These are phyloP conservation scores for Dactylorhiza incarnata DNA, from an alignment of 106 monocot species.

Conservation along the genomic window DNA sequence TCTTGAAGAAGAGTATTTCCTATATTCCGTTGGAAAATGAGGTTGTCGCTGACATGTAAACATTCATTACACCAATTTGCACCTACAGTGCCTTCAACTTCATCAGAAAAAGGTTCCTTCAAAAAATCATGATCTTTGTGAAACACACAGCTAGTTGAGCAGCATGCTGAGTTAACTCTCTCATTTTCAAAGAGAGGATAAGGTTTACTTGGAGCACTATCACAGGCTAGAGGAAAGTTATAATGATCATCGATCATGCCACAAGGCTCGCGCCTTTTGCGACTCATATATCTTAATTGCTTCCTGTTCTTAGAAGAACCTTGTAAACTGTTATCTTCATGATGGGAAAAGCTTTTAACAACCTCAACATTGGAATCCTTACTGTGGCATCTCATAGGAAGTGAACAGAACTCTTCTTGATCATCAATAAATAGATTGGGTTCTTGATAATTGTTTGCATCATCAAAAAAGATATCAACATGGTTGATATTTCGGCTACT, in stretches of 20 bases:
- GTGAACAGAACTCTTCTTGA: conserved; percentile 2
- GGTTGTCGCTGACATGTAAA: background rate
- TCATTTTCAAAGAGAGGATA: conserved; percentile 20
- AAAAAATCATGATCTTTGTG: conserved; percentile 1
- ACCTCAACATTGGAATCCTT: conserved; percentile 4
- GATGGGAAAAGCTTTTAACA: conserved; percentile 3
- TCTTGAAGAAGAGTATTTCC: conserved; percentile 6
- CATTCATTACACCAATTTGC: background rate
- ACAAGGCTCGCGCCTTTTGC: conserved; percentile 2
- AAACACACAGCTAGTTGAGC: conserved; percentile 16
- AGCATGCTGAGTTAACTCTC: background rate
- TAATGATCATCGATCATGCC: conserved; percentile 5
- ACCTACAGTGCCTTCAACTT: background rate
- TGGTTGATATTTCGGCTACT: background rate
- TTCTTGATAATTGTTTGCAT: conserved; percentile 18
- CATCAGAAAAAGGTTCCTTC: conserved; percentile 3
- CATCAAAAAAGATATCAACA: conserved; percentile 15
- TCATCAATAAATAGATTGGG: conserved; percentile 15
- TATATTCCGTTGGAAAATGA: background rate
- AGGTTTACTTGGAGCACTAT: conserved; percentile 2
- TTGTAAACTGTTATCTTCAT: conserved; percentile 1
- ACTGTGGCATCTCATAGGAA: conserved; percentile 22
- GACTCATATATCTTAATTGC: conserved; percentile 14
- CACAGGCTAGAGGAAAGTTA: conserved; percentile 12
- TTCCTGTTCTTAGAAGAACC: conserved; percentile 8